Evolutionary conservation across 106 monocot genomes (phyloP).

Genomic region (Iris macrosiphon): DNA sequence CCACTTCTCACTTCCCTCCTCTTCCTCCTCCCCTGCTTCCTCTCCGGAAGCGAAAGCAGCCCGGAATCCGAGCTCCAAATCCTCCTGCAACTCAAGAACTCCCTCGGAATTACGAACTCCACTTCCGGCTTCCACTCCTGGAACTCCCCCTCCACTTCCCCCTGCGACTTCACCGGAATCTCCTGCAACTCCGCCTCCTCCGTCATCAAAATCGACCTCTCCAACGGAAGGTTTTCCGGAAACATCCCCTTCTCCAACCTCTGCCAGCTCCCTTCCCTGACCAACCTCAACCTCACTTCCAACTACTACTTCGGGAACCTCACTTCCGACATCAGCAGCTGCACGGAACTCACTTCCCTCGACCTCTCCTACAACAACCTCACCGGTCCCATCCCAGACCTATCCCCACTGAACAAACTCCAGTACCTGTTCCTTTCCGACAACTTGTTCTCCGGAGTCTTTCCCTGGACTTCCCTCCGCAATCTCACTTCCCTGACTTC

Average conservation of each 20-base stretch:
- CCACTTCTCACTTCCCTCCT: too few species aligned
- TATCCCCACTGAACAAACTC: slow-evolving; percentile 43
- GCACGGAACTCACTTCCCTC: slow-evolving; percentile 40
- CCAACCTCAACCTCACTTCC: slow-evolving; percentile 19
- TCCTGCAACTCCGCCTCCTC: slow-evolving; percentile 22
- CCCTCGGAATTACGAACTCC: slow-evolving; percentile 15
- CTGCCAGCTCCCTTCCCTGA: slow-evolving; percentile 14
- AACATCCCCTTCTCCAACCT: slow-evolving; percentile 23
- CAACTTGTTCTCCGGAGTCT: not conserved
- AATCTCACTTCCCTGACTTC: not conserved
- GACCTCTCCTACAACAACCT: slow-evolving; percentile 54
- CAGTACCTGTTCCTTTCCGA: slow-evolving; percentile 2
- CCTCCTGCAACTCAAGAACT: slow-evolving; percentile 25
- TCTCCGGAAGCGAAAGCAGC: not conserved
- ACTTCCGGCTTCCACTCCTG: slow-evolving; percentile 24
- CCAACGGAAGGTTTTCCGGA: slow-evolving; percentile 13
- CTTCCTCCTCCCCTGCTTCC: slow-evolving; percentile 4
- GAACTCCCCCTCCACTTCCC: slow-evolving; percentile 8
- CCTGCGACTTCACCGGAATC: slow-evolving; percentile 45
- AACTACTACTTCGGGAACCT: slow-evolving; percentile 35
- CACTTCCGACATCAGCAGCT: slow-evolving; percentile 23
- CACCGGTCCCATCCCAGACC: slow-evolving; percentile 49
- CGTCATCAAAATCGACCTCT: slow-evolving; percentile 24
- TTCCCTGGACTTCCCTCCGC: slow-evolving; percentile 12
- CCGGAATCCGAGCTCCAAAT: slow-evolving; percentile 20